Evolutionary conservation across 148 eudicot genomes (phyloP).

Genomic region (Drosera capensis): DNA sequence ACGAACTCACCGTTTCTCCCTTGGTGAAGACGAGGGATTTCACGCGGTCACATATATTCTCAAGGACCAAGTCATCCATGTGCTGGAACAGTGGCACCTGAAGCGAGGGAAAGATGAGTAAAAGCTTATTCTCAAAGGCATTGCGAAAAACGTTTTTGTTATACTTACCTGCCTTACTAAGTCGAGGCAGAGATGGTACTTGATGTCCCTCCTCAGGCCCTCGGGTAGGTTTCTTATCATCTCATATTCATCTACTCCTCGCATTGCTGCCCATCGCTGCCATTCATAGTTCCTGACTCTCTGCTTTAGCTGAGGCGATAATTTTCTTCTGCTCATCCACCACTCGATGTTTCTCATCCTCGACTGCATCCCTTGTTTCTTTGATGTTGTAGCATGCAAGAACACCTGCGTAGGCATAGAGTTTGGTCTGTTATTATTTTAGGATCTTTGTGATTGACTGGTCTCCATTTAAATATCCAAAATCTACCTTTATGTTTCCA

Average conservation of each 20-base stretch:
- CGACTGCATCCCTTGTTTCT: slow-evolving; percentile 83
- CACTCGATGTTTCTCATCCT: slow-evolving; percentile 92
- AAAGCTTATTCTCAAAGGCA: background rate
- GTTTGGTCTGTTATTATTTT: no score
- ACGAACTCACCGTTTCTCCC: slow-evolving; percentile 59
- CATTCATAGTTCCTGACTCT: slow-evolving; percentile 81
- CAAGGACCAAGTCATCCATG: slow-evolving; percentile 78
- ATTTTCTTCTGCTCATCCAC: slow-evolving; percentile 85
- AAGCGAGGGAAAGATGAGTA: background rate
- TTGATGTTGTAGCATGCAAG: slow-evolving; percentile 81
- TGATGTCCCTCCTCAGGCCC: slow-evolving; percentile 86
- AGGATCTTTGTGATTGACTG: no score
- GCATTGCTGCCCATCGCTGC: slow-evolving; percentile 96
- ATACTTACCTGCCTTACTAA: slow-evolving; percentile 73
- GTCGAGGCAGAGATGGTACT: slow-evolving; percentile 79
- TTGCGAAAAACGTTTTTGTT: no score
- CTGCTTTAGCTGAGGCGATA: slow-evolving; percentile 51
- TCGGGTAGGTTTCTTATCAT: slow-evolving; percentile 87
- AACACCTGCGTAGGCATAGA: slow-evolving; percentile 44
- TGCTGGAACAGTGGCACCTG: slow-evolving; percentile 93
- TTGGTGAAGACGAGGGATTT: slow-evolving; percentile 84
- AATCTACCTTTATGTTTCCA: slow-evolving; percentile 96
- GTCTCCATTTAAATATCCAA: no score
- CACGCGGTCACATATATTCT: slow-evolving; percentile 91
- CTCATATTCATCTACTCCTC: slow-evolving; percentile 89